Percentiles rank a stretch among this genome's conserved stretches.
Evolutionary conservation across 768 basidiomycete species (phyloP).

Genomic region (Macrocybe gigantea): DNA sequence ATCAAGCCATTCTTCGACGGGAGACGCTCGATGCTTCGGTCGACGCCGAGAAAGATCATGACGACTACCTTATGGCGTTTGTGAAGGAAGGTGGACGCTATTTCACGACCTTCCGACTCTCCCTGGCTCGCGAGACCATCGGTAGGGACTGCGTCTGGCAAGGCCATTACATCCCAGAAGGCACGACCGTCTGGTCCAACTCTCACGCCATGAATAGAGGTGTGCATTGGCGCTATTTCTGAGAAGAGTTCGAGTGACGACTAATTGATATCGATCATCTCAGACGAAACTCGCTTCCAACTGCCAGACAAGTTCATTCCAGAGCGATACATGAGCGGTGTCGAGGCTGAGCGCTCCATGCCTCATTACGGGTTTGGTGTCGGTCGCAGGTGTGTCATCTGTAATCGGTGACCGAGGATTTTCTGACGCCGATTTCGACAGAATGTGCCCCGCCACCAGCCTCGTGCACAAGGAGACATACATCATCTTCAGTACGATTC

Average conservation of each 20-base stretch:
- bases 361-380: conserved; percentile 12
- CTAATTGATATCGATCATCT: too few relatives aligned
- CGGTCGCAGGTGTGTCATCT: conserved; percentile 7
- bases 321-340: conserved; percentile 10
- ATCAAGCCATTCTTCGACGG: conserved; percentile 8
- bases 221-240: background rate
- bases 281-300: conserved; percentile 9
- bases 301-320: conserved; percentile 10
- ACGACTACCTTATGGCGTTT: conserved; percentile 11
- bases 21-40: conserved; percentile 6
- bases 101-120: conserved; percentile 11
- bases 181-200: conserved; percentile 11
- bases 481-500: conserved; percentile 8
- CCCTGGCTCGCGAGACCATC: conserved; percentile 10
- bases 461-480: conserved; percentile 12
- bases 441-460: conserved; percentile 11
- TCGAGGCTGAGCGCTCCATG: conserved; percentile 10
- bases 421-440: background rate
- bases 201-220: conserved; percentile 12
- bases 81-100: conserved; percentile 12
- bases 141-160: conserved; percentile 12
- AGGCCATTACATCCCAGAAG: conserved; percentile 9
- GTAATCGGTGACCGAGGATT: background rate
- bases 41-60: conserved; percentile 3
- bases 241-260: background rate